Percentiles rank a stretch among this genome's conserved stretches.
Conservation (phyloP, 2,329 filamentous ascomycete species). For the Orbilia javanica region DNA sequence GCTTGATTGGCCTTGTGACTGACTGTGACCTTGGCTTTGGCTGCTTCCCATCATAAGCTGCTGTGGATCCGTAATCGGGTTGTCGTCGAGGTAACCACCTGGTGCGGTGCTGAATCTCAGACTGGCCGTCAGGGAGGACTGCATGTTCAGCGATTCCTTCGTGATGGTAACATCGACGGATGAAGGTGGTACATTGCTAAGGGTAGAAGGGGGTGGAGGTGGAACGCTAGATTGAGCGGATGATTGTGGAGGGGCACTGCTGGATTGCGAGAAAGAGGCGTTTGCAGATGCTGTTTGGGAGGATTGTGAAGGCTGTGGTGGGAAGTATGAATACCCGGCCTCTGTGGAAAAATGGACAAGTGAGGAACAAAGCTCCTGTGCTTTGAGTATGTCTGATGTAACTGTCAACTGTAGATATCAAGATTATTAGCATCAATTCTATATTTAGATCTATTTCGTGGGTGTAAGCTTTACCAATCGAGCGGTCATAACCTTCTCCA, state of each 20-base stretch:
- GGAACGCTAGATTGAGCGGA: constrained; percentile 39
- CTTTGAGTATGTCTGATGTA: constrained; percentile 63
- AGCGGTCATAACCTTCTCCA: constrained; percentile 73
- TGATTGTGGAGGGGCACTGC: constrained; percentile 29
- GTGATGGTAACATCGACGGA: constrained; percentile 61
- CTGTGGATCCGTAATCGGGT: constrained; percentile 73
- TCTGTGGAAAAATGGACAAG: constrained; percentile 68
- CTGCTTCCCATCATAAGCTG: constrained; percentile 57
- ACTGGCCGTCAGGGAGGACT: constrained; percentile 66
- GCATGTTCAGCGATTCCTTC: constrained; percentile 64
- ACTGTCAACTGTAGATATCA: constrained; percentile 58
- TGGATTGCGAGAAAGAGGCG: constrained; percentile 47
- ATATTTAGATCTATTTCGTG: constrained; percentile 24
- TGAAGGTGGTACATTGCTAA: constrained; percentile 61
- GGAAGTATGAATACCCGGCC: constrained; percentile 66
- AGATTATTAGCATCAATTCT: constrained; percentile 37
- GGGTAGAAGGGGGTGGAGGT: constrained; percentile 61
- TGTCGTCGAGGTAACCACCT: constrained; percentile 76
- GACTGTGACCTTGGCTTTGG: constrained; percentile 43
- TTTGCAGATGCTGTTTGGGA: constrained; percentile 36
- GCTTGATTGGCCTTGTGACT: constrained; percentile 44
- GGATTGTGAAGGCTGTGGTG: constrained; percentile 48
- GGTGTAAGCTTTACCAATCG: constrained; percentile 68
- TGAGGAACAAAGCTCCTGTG: constrained; percentile 62
- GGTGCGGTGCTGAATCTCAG: constrained; percentile 71